Conservation (phyloP, 495 filamentous ascomycete genomes). For the Platismatia glauca region DNA sequence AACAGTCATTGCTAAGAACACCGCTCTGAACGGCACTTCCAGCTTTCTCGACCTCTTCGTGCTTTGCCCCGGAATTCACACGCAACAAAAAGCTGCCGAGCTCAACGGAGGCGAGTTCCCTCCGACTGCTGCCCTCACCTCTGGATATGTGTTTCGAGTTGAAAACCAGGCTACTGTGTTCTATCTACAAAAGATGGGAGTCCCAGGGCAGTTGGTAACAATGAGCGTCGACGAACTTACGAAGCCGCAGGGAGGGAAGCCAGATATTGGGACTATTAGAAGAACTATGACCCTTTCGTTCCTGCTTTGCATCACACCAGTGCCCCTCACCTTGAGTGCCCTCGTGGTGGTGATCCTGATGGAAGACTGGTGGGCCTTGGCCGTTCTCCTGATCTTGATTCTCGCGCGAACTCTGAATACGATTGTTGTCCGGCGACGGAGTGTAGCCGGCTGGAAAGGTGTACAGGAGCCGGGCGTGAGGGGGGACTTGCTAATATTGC, state of each 20-base stretch:
- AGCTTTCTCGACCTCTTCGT: slow-evolving; percentile 45
- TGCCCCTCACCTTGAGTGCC: slow-evolving; percentile 27
- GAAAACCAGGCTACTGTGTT: slow-evolving; percentile 45
- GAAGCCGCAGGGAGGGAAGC: not conserved
- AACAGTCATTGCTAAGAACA: slow-evolving; percentile 42
- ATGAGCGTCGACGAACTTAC: slow-evolving; percentile 30
- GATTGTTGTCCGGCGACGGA: slow-evolving; percentile 43
- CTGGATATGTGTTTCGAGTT: slow-evolving; percentile 39
- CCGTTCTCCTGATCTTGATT: slow-evolving; percentile 38
- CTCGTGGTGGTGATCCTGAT: slow-evolving; percentile 29
- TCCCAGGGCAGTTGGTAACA: slow-evolving; percentile 37
- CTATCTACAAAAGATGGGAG: slow-evolving; percentile 42
- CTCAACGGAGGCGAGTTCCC: slow-evolving; percentile 31
- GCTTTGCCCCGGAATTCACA: slow-evolving; percentile 51
- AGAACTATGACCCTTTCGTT: not conserved
- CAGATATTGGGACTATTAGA: not conserved
- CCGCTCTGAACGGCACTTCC: slow-evolving; percentile 44
- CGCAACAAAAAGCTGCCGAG: slow-evolving; percentile 43
- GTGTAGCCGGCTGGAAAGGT: slow-evolving; percentile 31
- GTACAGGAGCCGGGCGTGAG: slow-evolving; percentile 28
- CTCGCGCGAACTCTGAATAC: slow-evolving; percentile 44
- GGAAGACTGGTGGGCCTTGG: slow-evolving; percentile 46
- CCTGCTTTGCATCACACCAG: slow-evolving; percentile 30
- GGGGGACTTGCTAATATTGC: slow-evolving; percentile 35
- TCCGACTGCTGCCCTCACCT: slow-evolving; percentile 26